Conservation (phyloP, 1,284 basidiomycete species). For the Tilletiaria anomala region DNA sequence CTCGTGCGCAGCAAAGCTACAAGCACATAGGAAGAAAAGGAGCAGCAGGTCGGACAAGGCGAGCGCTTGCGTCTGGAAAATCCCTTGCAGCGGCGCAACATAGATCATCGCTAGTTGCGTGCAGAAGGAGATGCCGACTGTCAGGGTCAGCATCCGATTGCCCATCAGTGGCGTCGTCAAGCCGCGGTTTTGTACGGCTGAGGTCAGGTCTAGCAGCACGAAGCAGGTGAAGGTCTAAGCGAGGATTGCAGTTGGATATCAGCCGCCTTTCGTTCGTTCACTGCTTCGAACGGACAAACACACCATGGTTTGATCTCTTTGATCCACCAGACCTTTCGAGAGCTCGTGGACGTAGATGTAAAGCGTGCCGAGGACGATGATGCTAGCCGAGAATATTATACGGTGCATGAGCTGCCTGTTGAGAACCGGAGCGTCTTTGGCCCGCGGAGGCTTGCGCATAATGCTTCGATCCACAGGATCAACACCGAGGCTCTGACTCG, state of each 20-base stretch:
- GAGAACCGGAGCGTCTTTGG: constrained; percentile 77
- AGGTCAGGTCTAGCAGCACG: constrained; percentile 89
- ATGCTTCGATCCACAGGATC: constrained; percentile 89
- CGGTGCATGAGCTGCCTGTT: constrained; percentile 57
- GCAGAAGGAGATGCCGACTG: constrained; percentile 67
- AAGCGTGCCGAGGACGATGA: constrained; percentile 76
- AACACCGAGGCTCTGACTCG: constrained; percentile 86
- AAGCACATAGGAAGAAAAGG: no score
- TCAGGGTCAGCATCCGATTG: constrained; percentile 78
- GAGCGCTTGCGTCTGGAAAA: constrained; percentile 85
- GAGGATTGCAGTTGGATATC: no score
- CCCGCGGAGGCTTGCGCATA: constrained; percentile 60
- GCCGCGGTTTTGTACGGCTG: constrained; percentile 84
- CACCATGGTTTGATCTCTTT: constrained; percentile 86
- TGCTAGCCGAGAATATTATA: constrained; percentile 73
- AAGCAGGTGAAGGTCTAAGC: no score
- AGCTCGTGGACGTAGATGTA: constrained; percentile 74
- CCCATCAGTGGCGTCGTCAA: constrained; percentile 15
- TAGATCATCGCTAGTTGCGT: constrained; percentile 77
- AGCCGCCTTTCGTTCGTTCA: no score
- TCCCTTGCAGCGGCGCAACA: constrained; percentile 69
- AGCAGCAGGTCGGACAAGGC: constrained; percentile 55
- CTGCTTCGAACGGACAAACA: no score
- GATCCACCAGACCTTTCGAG: constrained; percentile 62
- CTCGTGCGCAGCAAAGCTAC: no score